Conservation (phyloP, 805 yeast genomes). For the Kazachstania bromeliacearum region DNA sequence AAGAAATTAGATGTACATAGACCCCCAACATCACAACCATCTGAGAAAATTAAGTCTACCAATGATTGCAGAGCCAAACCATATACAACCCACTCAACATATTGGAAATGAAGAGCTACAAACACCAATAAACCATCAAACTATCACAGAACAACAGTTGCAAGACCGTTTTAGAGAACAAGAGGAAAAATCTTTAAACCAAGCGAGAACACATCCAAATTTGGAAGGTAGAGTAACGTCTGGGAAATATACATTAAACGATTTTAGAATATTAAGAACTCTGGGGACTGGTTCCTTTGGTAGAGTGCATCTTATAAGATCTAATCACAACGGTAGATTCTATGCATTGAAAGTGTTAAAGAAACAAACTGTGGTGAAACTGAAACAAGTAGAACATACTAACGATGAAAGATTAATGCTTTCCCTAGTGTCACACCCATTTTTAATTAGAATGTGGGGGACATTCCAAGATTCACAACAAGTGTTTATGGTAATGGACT, state of each 20-base stretch:
- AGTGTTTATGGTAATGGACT: constrained; percentile 93
- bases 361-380: constrained; percentile 77
- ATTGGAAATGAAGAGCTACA: no score
- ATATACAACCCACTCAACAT: no score
- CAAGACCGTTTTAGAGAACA: no score
- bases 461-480: constrained; percentile 83
- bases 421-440: constrained; percentile 81
- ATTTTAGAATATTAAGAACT: constrained; percentile 78
- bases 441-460: constrained; percentile 92
- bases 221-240: constrained; percentile 17
- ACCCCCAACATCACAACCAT: no score
- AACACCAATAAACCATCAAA: no score
- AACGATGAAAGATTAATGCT: constrained; percentile 90
- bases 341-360: constrained; percentile 87
- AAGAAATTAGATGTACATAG: no score
- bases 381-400: constrained; percentile 94
- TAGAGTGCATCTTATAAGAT: constrained; percentile 79
- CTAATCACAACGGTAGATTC: constrained; percentile 82
- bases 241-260: constrained; percentile 77
- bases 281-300: constrained; percentile 96
- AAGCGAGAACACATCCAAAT: constrained; percentile 1
- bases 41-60: no score
- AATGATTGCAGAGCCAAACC: no score
- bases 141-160: no score
- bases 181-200: neutral